Base-by-base conservation (phyloP, 345 rosid genomes). In the Citrus sp. region DNA sequence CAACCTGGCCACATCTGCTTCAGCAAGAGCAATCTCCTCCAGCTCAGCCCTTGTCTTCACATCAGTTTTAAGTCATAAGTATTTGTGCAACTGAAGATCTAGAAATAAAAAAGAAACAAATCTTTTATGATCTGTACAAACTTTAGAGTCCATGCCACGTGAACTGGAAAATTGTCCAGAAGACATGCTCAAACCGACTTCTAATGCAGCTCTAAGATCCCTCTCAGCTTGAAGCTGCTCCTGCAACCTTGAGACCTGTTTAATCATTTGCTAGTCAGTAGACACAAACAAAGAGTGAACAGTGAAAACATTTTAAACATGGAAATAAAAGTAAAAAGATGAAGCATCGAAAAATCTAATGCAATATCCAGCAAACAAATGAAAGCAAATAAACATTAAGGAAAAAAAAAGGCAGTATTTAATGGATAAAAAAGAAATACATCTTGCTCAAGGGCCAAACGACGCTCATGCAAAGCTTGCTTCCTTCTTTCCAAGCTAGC, bases 191-290 rank as follows among this genome's bases (percentile, higher is more conserved):
- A 96, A 87, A 68, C 99, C 98, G 78, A 91, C 97, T 90, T 96
- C 99, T 79, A 96, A 84, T 70, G 98, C 99, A 73, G 98, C 94
- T 87, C 98, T 88, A 81, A 94, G 97, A 87, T 96, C 99, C 85
- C 98, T 92, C 84, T 96, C 98, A 8, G 99, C 98, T 87, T 96
- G 99, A 84, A 96, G 87, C 90, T 96, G 98, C 88, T 96, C 99
- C 87, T 94, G 99, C 87, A 96, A 87, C 86, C 98, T 88, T 72
- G 97, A 89, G 8, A 96, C 98, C 99, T 94, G 79, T 61, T 85
- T 22, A 74, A 56, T 81, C 70, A 88, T 70, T 61, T 61, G 75
- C 60, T 60, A 80, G 73, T 80, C n/a, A 85, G n/a, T 7, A 70
- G 51, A 80, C 64, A 42, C 34, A 71, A 4, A 74, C 12, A 58